phyloP scores from a whole-genome alignment of 2,329 filamentous ascomycete species.

The Monosporascus sp. region DNA sequence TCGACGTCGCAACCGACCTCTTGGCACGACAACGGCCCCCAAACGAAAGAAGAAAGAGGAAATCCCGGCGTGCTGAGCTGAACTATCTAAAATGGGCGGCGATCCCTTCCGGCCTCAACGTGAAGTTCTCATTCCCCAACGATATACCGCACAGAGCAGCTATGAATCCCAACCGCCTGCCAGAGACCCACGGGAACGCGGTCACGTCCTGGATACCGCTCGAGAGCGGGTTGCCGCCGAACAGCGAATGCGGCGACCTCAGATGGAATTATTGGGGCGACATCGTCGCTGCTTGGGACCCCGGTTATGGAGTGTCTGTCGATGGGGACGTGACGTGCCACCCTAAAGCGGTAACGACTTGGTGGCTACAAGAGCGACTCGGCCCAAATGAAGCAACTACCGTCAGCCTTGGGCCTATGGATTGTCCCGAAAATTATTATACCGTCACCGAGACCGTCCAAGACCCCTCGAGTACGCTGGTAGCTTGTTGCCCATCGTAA shows the following conservation, averaged over 20 bases:
- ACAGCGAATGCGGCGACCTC: slow-evolving; percentile 9
- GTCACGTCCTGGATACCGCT: slow-evolving; percentile 18
- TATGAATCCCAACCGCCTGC: slow-evolving; percentile 11
- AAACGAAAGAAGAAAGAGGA: too few species aligned
- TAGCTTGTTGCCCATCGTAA: slow-evolving; percentile 16
- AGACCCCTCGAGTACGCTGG: slow-evolving; percentile 11
- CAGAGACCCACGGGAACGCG: slow-evolving; percentile 12
- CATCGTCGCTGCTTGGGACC: slow-evolving; percentile 13
- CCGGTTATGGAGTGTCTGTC: slow-evolving; percentile 12
- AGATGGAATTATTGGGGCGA: slow-evolving; percentile 10
- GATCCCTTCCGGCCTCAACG: background rate
- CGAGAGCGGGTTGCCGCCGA: slow-evolving; percentile 7
- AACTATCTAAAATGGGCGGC: background rate
- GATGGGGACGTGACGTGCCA: slow-evolving; percentile 7
- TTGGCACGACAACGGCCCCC: too few species aligned
- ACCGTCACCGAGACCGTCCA: slow-evolving; percentile 12
- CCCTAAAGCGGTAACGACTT: slow-evolving; percentile 14
- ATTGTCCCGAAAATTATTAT: slow-evolving; percentile 15
- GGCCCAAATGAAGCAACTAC: slow-evolving; percentile 9
- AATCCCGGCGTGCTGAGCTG: too few species aligned
- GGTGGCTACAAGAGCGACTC: slow-evolving; percentile 14
- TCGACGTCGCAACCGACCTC: too few species aligned
- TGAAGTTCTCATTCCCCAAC: background rate
- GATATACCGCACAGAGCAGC: background rate
- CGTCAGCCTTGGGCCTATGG: slow-evolving; percentile 13